phyloP scores from a whole-genome alignment of 345 rosid species.

The Syzygium jambos region DNA sequence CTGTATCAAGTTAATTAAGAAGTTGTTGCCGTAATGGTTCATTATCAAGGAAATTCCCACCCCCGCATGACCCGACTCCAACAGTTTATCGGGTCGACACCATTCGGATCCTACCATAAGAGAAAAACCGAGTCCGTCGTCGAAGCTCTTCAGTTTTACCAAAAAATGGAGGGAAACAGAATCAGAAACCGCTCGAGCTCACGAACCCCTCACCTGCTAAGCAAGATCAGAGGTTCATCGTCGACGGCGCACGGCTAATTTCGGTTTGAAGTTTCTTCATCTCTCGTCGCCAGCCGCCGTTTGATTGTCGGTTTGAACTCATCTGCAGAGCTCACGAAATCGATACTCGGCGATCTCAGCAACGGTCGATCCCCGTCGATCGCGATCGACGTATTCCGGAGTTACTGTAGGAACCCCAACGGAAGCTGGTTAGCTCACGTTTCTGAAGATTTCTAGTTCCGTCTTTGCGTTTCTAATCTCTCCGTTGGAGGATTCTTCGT shows the following conservation, averaged over 20 bases:
- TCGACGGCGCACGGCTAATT: not conserved
- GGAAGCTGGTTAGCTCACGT: slow-evolving; percentile 33
- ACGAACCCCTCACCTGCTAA: slow-evolving; percentile 23
- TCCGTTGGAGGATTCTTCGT: too few relatives aligned
- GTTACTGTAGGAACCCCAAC: slow-evolving; percentile 41
- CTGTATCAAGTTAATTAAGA: not conserved
- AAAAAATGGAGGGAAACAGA: slow-evolving; percentile 64
- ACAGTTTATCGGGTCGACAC: not conserved
- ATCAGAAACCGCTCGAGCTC: slow-evolving; percentile 12
- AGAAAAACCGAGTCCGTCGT: not conserved
- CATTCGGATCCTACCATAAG: not conserved
- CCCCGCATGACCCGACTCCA: not conserved
- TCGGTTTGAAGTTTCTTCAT: not conserved
- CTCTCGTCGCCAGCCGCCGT: not conserved
- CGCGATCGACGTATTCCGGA: slow-evolving; percentile 45
- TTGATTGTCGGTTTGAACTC: not conserved
- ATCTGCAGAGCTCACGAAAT: slow-evolving; percentile 46
- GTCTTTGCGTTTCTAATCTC: not conserved
- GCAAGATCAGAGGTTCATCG: slow-evolving; percentile 46
- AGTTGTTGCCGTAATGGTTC: not conserved
- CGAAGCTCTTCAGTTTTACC: not conserved
- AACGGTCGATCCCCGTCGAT: slow-evolving; percentile 41
- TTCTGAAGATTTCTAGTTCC: not conserved
- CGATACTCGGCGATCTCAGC: slow-evolving; percentile 41
- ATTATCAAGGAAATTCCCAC: not conserved